Base-by-base conservation (phyloP, 1,284 basidiomycete species). In the Laetiporus sulphureus region DNA sequence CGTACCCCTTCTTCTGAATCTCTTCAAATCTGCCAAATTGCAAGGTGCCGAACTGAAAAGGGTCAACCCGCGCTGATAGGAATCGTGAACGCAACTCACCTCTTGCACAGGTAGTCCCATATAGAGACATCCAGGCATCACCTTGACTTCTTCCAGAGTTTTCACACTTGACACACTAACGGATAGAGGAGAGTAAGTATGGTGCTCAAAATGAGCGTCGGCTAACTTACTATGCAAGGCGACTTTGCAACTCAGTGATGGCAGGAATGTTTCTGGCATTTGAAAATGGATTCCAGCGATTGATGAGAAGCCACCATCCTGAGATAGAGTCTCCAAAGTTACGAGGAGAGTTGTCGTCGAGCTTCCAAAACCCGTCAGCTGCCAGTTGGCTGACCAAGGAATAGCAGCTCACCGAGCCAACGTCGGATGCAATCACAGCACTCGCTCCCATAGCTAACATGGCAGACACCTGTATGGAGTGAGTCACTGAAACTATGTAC, bases 281-380 rank as follows among this genome's bases (percentile, higher is more conserved):
- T 31, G 87, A 89, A 60, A 94, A 94, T 0, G 91, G 92, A 60
- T 94, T 94, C 79, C 81, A 96, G 45, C 91, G 73, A 62, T 95
- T 96, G 45, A 99, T 62, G 43, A 98, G 70, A 13, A 99, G 77
- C 91, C 92, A 98, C 84, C 92, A 97, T 18, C 96, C 96, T 2
- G 94, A 97, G 1, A 99, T 75, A 0, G 90, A 86, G 56, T 99
- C 96, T 4, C 95, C 94, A 61, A 95, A 98, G 53, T 88, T 84
- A 31, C 95, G 77, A 0, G 94, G 91, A 1, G 89, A 91, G 47
- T 95, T 98, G 60, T 99, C 96, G 59, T 98, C 94, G 43, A 93
- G 67, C 86, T 83, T 47, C 23, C 29, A 40, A 25, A 29, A 7
- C 30, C 44, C 19, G 45, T 19, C 22, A 13, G 15, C 33, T 34